Base-by-base conservation (phyloP, 73 alveolate species). In the Paramecium bursaria region DNA sequence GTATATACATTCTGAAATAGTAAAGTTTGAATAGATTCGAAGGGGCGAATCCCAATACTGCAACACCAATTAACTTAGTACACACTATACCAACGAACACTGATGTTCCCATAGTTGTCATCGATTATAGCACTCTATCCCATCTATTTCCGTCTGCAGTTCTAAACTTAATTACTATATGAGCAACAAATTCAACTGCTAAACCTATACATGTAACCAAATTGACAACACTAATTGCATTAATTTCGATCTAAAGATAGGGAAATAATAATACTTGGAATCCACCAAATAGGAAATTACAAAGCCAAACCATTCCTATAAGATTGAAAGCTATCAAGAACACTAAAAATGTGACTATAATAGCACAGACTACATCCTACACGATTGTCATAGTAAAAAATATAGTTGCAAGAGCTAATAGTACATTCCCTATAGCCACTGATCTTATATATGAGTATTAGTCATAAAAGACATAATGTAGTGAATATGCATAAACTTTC, bases 131-230 rank as follows among this genome's bases (percentile, higher is more conserved):
- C 1, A 95, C 98, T 85, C 97, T 94, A 22, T 95, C 93, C 73
- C 86, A 86, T 73, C 89, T 93, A 26, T 76, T 91, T 11, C 97
- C 98, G 7, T 86, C 74, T 29, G 86, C 82, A 47, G 88, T 92
- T 86, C 94, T 91, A 50, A 93, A 96, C 46, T 90, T 75, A 49
- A 95, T 95, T 23, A 94, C 97, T 14, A 91, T 94, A 75, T 96
- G 99, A 46, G 88, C 94, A 46, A 97, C 95, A 90, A 96, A 96
- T 75, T 96, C 99, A 1, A 96, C 98, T 30, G 97, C 95, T 42
- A 96, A 76, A 4, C 98, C 99, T 13, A 94, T 52, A 13, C 96
- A 85, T 46, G 94, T 94, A 17, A 96, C 96, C 4, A 96, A 88
- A 52, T 96, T 96, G 35, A 94, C 98, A 30, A 95, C 98, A 82